Evolutionary conservation across 495 filamentous ascomycete species (phyloP).

Genomic region (Tuber brumale): DNA sequence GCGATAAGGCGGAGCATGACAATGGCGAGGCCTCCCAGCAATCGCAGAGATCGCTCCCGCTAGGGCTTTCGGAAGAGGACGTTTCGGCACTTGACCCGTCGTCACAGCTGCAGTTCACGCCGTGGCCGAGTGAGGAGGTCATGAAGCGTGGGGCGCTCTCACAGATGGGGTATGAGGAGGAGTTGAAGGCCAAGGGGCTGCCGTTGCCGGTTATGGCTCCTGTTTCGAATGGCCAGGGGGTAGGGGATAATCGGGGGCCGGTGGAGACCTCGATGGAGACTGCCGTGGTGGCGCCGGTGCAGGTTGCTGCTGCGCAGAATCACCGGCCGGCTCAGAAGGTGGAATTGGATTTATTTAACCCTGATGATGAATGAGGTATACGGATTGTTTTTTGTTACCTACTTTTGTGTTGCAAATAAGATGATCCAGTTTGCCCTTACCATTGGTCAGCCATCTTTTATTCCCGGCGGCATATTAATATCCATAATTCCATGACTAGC

Average conservation of each 20-base stretch:
- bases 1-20: constrained; percentile 25
- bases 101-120: constrained; percentile 51
- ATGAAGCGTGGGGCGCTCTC: constrained; percentile 59
- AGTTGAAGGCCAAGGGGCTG: constrained; percentile 45
- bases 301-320: background rate
- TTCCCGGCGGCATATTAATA: background rate
- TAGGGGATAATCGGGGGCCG: background rate
- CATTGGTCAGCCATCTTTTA: background rate
- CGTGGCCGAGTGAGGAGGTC: constrained; percentile 61
- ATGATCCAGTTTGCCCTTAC: background rate
- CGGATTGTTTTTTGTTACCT: background rate
- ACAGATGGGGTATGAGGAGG: constrained; percentile 51
- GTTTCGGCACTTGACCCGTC: constrained; percentile 49
- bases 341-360: background rate
- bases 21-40: constrained; percentile 30
- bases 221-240: constrained; percentile 44
- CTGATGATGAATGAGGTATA: background rate
- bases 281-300: background rate
- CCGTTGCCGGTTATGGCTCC: constrained; percentile 45
- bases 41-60: constrained; percentile 17
- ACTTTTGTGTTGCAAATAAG: background rate
- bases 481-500: background rate
- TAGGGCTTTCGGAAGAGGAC: constrained; percentile 38
- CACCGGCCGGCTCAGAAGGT: background rate
- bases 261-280: background rate